Percentiles rank a stretch among this genome's conserved stretches.
Evolutionary conservation across 2,329 filamentous ascomycete species (phyloP).

Genomic region (Alternaria sp.): DNA sequence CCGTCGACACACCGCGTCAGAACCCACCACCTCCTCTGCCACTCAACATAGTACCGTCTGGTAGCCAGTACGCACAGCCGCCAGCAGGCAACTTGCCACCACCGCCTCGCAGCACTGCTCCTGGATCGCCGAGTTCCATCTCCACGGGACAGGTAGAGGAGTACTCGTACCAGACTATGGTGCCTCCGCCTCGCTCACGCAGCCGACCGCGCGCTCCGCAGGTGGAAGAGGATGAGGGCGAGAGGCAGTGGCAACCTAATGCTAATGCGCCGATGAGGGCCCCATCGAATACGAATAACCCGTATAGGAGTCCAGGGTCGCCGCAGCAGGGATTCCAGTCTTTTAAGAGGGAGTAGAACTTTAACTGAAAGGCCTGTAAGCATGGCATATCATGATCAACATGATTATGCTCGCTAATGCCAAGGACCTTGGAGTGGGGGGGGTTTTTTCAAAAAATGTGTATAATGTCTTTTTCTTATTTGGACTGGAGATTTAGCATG

Average conservation of each 20-base stretch:
- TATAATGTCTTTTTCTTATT: constrained; percentile 1
- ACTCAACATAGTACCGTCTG: constrained; percentile 34
- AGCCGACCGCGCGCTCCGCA: constrained; percentile 27
- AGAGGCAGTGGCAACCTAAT: constrained; percentile 23
- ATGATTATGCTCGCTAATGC: not conserved
- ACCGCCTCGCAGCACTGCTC: constrained; percentile 32
- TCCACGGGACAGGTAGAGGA: constrained; percentile 46
- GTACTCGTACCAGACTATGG: constrained; percentile 45
- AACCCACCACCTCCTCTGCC: constrained; percentile 41
- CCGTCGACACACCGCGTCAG: constrained; percentile 28
- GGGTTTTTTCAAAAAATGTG: not conserved
- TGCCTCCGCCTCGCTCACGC: constrained; percentile 36
- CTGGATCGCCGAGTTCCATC: constrained; percentile 42
- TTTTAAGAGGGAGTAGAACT: constrained; percentile 22
- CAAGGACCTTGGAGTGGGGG: not conserved
- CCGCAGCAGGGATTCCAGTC: constrained; percentile 6
- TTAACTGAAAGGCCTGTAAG: not conserved
- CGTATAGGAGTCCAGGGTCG: constrained; percentile 17
- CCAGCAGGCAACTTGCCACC: constrained; percentile 24
- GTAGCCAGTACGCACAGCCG: constrained; percentile 35
- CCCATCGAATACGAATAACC: constrained; percentile 22
- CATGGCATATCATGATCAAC: not conserved
- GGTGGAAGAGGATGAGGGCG: constrained; percentile 29
- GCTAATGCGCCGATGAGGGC: not conserved
- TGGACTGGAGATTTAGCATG: not conserved